phyloP scores from a whole-genome alignment of 805 yeast genomes.

The Lipomyces anomalus region DNA sequence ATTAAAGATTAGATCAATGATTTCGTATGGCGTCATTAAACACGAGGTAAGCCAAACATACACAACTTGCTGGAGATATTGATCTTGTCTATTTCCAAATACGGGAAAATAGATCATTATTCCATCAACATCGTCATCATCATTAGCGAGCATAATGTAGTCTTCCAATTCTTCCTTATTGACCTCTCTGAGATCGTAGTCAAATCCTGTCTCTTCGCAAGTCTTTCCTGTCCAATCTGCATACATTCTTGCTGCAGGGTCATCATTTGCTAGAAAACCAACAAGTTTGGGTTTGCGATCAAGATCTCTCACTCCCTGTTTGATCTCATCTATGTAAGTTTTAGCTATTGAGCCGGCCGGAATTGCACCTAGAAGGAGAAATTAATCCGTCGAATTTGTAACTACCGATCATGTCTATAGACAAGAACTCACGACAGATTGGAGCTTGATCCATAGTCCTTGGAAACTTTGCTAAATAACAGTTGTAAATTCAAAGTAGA shows the following conservation, averaged over 20 bases:
- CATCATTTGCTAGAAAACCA: slow-evolving; percentile 86
- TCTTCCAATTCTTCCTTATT: slow-evolving; percentile 82
- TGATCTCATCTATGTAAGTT: slow-evolving; percentile 67
- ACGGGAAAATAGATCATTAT: slow-evolving; percentile 98
- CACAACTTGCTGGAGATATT: slow-evolving; percentile 88
- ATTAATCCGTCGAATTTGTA: not conserved
- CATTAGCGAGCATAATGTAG: slow-evolving; percentile 74
- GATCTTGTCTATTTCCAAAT: slow-evolving; percentile 91
- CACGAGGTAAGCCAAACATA: slow-evolving; percentile 4
- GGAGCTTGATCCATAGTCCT: too few species aligned
- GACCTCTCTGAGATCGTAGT: slow-evolving; percentile 68
- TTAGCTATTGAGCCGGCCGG: slow-evolving; percentile 85
- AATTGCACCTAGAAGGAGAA: slow-evolving; percentile 10
- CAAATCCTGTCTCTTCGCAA: slow-evolving; percentile 76
- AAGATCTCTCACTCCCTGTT: slow-evolving; percentile 48
- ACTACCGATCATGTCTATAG: not conserved
- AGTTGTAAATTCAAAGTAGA: too few species aligned
- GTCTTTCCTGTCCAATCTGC: slow-evolving; percentile 96
- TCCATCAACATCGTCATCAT: slow-evolving; percentile 71
- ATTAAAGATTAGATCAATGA: not conserved
- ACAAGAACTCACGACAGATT: slow-evolving; percentile 1
- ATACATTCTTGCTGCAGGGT: slow-evolving; percentile 92
- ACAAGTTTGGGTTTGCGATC: slow-evolving; percentile 67
- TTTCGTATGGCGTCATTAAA: not conserved
- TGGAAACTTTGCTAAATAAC: too few species aligned